These are phyloP conservation scores for Juglanconis oblonga DNA, from an alignment of 2,329 filamentous ascomycete species.

Conservation along the genomic window DNA sequence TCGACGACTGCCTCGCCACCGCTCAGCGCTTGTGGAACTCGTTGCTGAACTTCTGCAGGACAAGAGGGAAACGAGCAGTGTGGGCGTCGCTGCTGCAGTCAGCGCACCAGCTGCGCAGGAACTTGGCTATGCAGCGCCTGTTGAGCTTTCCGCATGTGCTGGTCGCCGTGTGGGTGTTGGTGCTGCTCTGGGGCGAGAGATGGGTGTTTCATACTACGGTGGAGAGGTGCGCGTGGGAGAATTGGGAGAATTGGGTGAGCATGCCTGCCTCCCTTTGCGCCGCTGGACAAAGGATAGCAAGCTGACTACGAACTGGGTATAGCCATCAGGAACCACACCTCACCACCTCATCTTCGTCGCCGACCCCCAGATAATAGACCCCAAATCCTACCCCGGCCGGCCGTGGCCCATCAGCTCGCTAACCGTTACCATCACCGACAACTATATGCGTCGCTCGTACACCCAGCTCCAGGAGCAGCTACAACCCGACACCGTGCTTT, in stretches of 20 bases:
- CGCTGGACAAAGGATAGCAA: not conserved
- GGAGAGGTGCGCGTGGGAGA: slow-evolving; percentile 72
- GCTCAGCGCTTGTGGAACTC: slow-evolving; percentile 27
- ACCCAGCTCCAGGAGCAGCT: slow-evolving; percentile 71
- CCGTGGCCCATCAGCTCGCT: slow-evolving; percentile 56
- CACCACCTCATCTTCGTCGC: slow-evolving; percentile 83
- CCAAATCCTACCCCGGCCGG: slow-evolving; percentile 88
- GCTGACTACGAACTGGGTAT: slow-evolving; percentile 14
- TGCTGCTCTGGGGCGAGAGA: slow-evolving; percentile 82
- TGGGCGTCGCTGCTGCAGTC: slow-evolving; percentile 28
- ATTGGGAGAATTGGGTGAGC: slow-evolving; percentile 90
- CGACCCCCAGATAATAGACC: slow-evolving; percentile 89
- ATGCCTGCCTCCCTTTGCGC: not conserved
- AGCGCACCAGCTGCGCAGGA: slow-evolving; percentile 37
- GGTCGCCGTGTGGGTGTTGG: slow-evolving; percentile 70
- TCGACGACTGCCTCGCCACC: slow-evolving; percentile 35
- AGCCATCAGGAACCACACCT: slow-evolving; percentile 76
- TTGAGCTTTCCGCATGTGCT: slow-evolving; percentile 65
- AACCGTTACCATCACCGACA: slow-evolving; percentile 69
- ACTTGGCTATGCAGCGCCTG: slow-evolving; percentile 49
- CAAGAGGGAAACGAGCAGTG: slow-evolving; percentile 37
- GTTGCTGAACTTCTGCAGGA: slow-evolving; percentile 39
- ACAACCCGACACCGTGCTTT: slow-evolving; percentile 83
- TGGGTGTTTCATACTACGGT: slow-evolving; percentile 72
- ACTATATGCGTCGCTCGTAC: slow-evolving; percentile 83